These are phyloP conservation scores for Ascochyta rabiei DNA, from an alignment of 2,329 filamentous ascomycete genomes.

Conservation along the genomic window DNA sequence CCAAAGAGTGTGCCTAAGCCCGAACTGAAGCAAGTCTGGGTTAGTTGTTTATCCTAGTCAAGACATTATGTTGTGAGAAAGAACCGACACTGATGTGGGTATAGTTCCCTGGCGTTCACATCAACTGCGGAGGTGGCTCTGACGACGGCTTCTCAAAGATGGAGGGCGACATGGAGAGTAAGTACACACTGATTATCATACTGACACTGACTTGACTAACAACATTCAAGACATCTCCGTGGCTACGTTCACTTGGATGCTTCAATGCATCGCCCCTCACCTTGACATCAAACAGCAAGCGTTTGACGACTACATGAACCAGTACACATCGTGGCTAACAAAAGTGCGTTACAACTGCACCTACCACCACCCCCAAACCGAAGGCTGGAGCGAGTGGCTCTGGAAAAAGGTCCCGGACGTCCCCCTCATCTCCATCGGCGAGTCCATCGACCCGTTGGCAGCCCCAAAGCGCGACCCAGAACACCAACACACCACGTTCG, in stretches of 20 bases:
- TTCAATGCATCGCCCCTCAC: constrained; percentile 56
- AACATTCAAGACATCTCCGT: constrained; percentile 48
- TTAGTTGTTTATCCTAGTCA: constrained; percentile 10
- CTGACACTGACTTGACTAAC: neutral
- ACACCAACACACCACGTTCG: constrained; percentile 45
- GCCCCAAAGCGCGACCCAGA: constrained; percentile 23
- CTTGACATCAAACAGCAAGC: constrained; percentile 54
- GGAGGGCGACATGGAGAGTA: constrained; percentile 44
- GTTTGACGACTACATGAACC: constrained; percentile 49
- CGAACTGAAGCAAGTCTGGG: constrained; percentile 59
- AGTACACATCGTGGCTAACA: constrained; percentile 47
- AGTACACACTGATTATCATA: neutral
- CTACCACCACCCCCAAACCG: constrained; percentile 28
- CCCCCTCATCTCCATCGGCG: no score
- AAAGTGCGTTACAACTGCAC: constrained; percentile 38
- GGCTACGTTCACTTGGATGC: constrained; percentile 62
- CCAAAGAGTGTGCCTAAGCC: constrained; percentile 42
- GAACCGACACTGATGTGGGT: no score
- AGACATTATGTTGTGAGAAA: no score
- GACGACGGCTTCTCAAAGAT: constrained; percentile 37
- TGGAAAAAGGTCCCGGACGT: neutral
- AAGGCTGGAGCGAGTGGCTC: constrained; percentile 18
- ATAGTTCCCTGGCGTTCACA: constrained; percentile 58
- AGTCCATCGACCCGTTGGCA: neutral
- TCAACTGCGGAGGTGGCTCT: constrained; percentile 58